Conservation (phyloP, 164 flowering plant genomes). For the Vitis rotundifolia region DNA sequence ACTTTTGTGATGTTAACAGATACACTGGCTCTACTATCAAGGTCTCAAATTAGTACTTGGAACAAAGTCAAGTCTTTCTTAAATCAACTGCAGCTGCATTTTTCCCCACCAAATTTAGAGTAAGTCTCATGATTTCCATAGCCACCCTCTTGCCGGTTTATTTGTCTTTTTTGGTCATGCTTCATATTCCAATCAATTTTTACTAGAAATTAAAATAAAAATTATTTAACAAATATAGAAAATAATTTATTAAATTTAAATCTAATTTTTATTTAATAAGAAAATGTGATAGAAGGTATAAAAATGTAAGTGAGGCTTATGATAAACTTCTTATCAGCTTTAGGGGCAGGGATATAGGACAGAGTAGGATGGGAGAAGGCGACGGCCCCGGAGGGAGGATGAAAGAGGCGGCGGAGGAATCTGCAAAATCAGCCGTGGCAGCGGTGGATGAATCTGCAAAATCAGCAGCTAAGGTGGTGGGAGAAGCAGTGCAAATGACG, state of each 20-base stretch:
- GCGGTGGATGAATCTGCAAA: slow-evolving; percentile 29
- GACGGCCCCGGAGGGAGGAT: slow-evolving; percentile 11
- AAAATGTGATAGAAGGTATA: too few relatives aligned
- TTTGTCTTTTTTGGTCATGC: background rate
- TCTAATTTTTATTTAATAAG: too few relatives aligned
- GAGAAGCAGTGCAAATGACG: slow-evolving; percentile 17
- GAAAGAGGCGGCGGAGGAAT: slow-evolving; percentile 25
- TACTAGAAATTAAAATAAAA: too few relatives aligned
- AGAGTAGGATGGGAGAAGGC: background rate
- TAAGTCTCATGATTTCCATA: slow-evolving; percentile 9
- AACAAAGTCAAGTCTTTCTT: slow-evolving; percentile 21
- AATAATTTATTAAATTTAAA: too few relatives aligned
- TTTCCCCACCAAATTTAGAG: slow-evolving; percentile 36
- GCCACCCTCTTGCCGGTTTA: too few relatives aligned
- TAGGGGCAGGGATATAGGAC: slow-evolving; percentile 6
- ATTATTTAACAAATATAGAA: too few relatives aligned
- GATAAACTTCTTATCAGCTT: slow-evolving; percentile 9
- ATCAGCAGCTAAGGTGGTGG: slow-evolving; percentile 20
- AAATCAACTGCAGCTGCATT: slow-evolving; percentile 9
- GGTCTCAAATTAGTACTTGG: slow-evolving; percentile 17
- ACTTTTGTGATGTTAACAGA: background rate
- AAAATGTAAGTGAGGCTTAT: too few relatives aligned
- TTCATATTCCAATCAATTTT: too few relatives aligned
- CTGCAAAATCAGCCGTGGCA: slow-evolving; percentile 11
- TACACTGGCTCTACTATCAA: slow-evolving; percentile 8